Evolutionary conservation across 164 flowering plant genomes (phyloP).

Genomic region (Berberis vulgaris): DNA sequence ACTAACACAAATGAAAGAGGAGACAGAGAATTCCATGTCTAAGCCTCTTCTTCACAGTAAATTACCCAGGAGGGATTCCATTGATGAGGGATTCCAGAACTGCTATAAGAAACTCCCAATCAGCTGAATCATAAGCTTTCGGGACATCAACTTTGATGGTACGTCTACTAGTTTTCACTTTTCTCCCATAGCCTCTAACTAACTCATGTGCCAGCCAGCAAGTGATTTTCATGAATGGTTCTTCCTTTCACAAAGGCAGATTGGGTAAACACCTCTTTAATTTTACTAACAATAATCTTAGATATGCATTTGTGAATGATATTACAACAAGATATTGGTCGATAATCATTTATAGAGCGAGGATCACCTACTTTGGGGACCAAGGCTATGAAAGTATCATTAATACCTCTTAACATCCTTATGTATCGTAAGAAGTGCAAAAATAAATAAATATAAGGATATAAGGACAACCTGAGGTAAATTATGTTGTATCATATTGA

Average conservation of each 20-base stretch:
- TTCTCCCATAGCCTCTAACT: not conserved
- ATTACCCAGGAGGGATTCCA: not conserved
- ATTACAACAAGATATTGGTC: constrained; percentile 5
- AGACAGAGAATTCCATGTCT: not conserved
- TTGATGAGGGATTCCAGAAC: not conserved
- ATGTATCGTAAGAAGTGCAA: no score
- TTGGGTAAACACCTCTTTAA: not conserved
- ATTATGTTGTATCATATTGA: no score
- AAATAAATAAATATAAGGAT: no score
- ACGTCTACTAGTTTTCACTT: not conserved
- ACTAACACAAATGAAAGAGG: not conserved
- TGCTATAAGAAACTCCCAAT: not conserved
- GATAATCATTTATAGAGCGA: not conserved
- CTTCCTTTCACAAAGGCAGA: not conserved
- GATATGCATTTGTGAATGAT: not conserved
- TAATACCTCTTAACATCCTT: no score
- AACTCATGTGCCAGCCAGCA: not conserved
- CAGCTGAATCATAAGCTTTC: not conserved
- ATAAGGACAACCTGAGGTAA: no score
- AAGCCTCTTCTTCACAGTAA: not conserved
- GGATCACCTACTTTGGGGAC: not conserved
- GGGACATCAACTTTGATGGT: not conserved
- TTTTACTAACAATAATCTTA: constrained; percentile 1
- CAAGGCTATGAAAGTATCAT: not conserved
- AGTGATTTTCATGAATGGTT: not conserved